Evolutionary conservation across 2,329 filamentous ascomycete genomes (phyloP), one percentile per base, ranked within the genome.

Genomic region (Penicillium sclerotigenum): DNA sequence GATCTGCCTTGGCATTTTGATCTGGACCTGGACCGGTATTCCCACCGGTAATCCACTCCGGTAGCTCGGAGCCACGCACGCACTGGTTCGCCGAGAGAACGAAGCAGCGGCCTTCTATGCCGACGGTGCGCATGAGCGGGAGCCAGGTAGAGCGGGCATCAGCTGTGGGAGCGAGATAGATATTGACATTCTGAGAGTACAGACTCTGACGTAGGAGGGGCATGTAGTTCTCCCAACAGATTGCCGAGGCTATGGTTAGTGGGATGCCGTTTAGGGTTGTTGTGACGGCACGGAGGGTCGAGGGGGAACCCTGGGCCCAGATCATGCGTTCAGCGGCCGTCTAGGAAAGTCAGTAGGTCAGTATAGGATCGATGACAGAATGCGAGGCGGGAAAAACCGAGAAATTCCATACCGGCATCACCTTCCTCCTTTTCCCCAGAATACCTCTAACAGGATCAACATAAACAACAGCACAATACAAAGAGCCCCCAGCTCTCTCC

Each of bases 181-280:
- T 77, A 71, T 95, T 96, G 66, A 96, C 86, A 68, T 96, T 95
- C 73, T 97, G 92, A 3, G 84, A 81, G 73, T 97, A 97, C 29
- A 97, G 79, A 8, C 85, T 82, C 71, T 96, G 89, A 20, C 92
- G 83, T 7, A 96, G 79, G 16, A 96, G 78, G 0, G 92, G 92
- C 91, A 96, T 96, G 76, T 93, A 96, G 73, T 90, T 96, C 73
- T 97, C 92, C 92, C 92, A 96, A 79, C 92, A 96, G 62, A 97
- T 95, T 3, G 91, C 92, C 2, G 88, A 86, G 0, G 87, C 92
- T 56, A 97, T 81, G 56, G 90, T 92, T 57, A 97, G 75, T 58
- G 85, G 85, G 4, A 91, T 83, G 46, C 90, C 91, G 59, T 87
- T 87, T 71, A 96, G 91, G 20, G 79, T 83, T 1, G 90, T 91